A percentile compares a stretch with the other conserved stretches of the same genome.
These are phyloP conservation scores for Euphorbia schlechtendalii DNA, from an alignment of 441 rosid genomes.

Conservation along the genomic window DNA sequence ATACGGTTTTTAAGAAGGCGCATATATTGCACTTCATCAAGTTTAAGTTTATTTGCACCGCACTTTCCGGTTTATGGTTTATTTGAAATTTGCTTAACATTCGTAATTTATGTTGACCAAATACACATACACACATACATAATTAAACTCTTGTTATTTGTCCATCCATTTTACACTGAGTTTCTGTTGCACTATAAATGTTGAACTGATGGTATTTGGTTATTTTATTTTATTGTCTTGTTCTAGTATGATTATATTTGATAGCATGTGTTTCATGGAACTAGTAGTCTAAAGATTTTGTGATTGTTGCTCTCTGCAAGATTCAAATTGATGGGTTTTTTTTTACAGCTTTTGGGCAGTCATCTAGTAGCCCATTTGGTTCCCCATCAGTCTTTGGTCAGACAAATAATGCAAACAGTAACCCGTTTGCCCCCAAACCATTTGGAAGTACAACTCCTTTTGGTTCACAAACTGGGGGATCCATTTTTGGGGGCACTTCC, in stretches of 20 bases:
- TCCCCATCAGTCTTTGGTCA: slow-evolving; percentile 74
- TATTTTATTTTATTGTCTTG: not conserved
- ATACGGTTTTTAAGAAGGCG: not conserved
- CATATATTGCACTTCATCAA: not conserved
- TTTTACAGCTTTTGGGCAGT: slow-evolving; percentile 84
- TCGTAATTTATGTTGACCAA: not conserved
- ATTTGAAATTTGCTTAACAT: not conserved
- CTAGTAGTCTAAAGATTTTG: slow-evolving; percentile 11
- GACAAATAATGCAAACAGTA: slow-evolving; percentile 47
- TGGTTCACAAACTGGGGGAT: slow-evolving; percentile 69
- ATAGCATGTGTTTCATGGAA: not conserved
- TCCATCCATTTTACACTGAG: not conserved
- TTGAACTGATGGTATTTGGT: not conserved
- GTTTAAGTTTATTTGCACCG: not conserved
- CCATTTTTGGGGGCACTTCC: slow-evolving; percentile 82
- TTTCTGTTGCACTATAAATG: not conserved
- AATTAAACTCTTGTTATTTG: not conserved
- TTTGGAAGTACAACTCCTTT: slow-evolving; percentile 64
- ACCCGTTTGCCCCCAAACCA: slow-evolving; percentile 81
- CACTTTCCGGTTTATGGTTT: not conserved
- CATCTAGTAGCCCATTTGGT: slow-evolving; percentile 73
- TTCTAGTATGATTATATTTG: not conserved
- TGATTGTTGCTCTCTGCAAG: not conserved
- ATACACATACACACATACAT: not conserved
- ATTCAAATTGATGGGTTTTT: slow-evolving; percentile 15